phyloP scores from a whole-genome alignment of 495 filamentous ascomycete genomes.

The Penicillium psychrofluorescens region DNA sequence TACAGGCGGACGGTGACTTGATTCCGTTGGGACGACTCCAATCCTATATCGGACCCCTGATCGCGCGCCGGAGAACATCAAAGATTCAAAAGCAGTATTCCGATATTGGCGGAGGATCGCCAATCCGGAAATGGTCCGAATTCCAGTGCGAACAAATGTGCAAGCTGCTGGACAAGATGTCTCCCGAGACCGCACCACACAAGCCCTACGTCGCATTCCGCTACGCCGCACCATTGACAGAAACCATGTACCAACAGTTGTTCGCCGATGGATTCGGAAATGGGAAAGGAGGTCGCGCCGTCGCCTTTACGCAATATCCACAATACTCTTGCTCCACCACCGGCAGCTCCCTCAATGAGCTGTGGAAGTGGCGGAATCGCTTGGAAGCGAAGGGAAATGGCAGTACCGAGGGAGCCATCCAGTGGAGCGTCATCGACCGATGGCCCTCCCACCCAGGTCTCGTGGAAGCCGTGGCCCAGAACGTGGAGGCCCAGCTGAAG shows the following conservation, averaged over 20 bases:
- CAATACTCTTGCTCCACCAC: slow-evolving; percentile 99
- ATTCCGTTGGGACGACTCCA: slow-evolving; percentile 95
- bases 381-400: slow-evolving; percentile 59
- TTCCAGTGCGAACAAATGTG: slow-evolving; percentile 90
- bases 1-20: slow-evolving; percentile 81
- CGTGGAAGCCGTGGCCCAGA: slow-evolving; percentile 83
- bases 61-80: slow-evolving; percentile 78
- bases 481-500: slow-evolving; percentile 74
- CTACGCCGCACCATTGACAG: slow-evolving; percentile 89
- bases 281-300: slow-evolving; percentile 80
- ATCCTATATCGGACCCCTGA: slow-evolving; percentile 80
- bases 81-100: slow-evolving; percentile 96
- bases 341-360: slow-evolving; percentile 88
- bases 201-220: slow-evolving; percentile 99
- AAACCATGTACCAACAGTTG: slow-evolving; percentile 78
- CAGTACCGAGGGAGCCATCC: slow-evolving; percentile 58
- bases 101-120: slow-evolving; percentile 91
- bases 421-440: slow-evolving; percentile 97
- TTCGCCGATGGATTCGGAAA: slow-evolving; percentile 83
- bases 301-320: slow-evolving; percentile 97
- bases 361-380: slow-evolving; percentile 92
- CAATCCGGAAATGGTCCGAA: slow-evolving; percentile 97
- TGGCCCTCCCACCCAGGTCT: slow-evolving; percentile 91
- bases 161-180: slow-evolving; percentile 84
- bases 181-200: slow-evolving; percentile 89